Evolutionary conservation across 2,329 filamentous ascomycete genomes (phyloP).

Genomic region (Myriosclerotinia duriaeana): DNA sequence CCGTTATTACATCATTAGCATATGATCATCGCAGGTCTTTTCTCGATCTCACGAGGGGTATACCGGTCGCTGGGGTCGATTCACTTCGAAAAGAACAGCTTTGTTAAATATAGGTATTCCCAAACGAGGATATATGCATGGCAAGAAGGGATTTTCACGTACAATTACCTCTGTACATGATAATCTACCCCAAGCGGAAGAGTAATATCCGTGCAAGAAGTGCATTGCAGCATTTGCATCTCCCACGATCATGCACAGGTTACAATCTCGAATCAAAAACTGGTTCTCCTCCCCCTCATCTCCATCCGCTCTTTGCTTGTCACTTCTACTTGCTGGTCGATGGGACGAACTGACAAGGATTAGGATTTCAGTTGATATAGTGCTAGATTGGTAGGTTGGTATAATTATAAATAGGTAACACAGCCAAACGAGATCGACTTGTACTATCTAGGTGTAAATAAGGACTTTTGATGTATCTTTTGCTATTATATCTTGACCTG

Average conservation of each 20-base stretch:
- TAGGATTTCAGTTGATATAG: not conserved
- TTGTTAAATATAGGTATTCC: slow-evolving; percentile 24
- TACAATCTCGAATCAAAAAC: slow-evolving; percentile 3
- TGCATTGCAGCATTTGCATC: not conserved
- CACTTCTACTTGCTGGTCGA: not conserved
- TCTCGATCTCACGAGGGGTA: not conserved
- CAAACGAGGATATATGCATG: slow-evolving; percentile 17
- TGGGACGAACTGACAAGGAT: slow-evolving; percentile 12
- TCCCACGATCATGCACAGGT: slow-evolving; percentile 2
- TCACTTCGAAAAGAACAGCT: not conserved
- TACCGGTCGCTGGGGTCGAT: not conserved
- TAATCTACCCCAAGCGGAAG: not conserved
- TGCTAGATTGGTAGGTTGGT: not conserved
- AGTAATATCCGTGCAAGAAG: not conserved
- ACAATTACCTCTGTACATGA: not conserved
- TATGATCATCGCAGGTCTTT: slow-evolving; percentile 13
- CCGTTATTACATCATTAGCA: slow-evolving; percentile 14
- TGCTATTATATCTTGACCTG: not conserved
- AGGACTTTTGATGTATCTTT: not conserved
- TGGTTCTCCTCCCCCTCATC: not conserved
- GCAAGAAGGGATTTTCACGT: slow-evolving; percentile 19
- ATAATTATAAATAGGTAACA: not conserved
- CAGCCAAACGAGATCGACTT: not conserved
- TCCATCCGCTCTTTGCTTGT: not conserved
- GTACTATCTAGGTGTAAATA: no score